A percentile compares a stretch with the other conserved stretches of the same genome.
These are phyloP conservation scores for Annulohypoxylon stygium DNA, from an alignment of 495 filamentous ascomycete species.

Conservation along the genomic window DNA sequence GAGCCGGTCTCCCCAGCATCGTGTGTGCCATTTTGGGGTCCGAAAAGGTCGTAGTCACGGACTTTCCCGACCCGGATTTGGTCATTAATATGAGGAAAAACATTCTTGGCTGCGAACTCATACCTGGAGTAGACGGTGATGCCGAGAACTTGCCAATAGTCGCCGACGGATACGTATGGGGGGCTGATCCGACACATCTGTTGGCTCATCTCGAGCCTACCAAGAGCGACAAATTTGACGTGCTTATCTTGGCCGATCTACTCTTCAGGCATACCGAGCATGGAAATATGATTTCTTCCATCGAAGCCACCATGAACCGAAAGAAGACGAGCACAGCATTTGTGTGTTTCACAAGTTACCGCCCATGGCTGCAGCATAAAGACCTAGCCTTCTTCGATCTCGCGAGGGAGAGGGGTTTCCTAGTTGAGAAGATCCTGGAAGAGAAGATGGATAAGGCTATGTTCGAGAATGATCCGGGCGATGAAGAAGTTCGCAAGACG, in stretches of 20 bases:
- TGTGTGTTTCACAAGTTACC: constrained; percentile 94
- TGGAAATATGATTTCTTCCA: constrained; percentile 75
- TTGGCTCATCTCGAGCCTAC: constrained; percentile 61
- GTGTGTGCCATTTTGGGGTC: constrained; percentile 81
- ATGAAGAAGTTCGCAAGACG: constrained; percentile 79
- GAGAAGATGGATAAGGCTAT: constrained; percentile 83
- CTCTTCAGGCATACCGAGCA: constrained; percentile 93
- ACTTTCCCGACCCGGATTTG: constrained; percentile 87
- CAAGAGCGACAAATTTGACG: constrained; percentile 70
- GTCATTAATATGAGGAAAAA: constrained; percentile 81
- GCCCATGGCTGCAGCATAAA: constrained; percentile 87
- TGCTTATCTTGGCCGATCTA: constrained; percentile 87
- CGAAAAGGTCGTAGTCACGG: constrained; percentile 78
- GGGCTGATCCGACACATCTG: constrained; percentile 66
- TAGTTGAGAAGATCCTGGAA: constrained; percentile 82
- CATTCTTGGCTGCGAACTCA: constrained; percentile 63
- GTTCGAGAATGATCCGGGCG: constrained; percentile 89
- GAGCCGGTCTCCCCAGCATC: constrained; percentile 85
- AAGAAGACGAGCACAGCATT: constrained; percentile 70
- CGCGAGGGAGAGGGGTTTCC: constrained; percentile 74
- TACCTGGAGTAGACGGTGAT: constrained; percentile 31
- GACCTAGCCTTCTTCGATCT: constrained; percentile 89
- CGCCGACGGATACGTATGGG: constrained; percentile 84
- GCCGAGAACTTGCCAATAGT: constrained; percentile 53
- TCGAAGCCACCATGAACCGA: constrained; percentile 71